Base-by-base conservation (phyloP, 768 basidiomycete genomes). In the Leucocoprinus birnbaumii region DNA sequence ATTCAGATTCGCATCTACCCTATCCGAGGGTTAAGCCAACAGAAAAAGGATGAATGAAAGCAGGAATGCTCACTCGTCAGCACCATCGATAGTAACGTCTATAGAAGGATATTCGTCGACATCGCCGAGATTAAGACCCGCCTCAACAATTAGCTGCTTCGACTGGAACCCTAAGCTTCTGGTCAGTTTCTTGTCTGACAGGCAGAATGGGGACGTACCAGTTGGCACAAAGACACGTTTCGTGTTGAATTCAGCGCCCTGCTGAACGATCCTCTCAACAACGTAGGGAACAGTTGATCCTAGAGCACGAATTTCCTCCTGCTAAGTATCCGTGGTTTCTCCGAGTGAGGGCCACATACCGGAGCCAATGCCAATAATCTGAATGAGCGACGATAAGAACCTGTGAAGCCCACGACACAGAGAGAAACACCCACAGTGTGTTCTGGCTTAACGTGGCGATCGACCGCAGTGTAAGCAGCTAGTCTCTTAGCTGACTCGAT, bases 41-140 rank as follows among this genome's bases (percentile, higher is more conserved):
- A 38, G 9, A 16, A n/a, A 14, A 38, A 10, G 38, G n/a, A 48
- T n/a, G 38, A 25, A 22, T 13, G 16, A 3, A 51, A n/a, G n/a
- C n/a, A n/a, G n/a, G 42, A 48, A 34, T 21, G 53, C 91, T 60
- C 61, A 95, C 92, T 98, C 96, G 59, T 98, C 96, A 2, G 96
- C 96, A 42, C 96, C 96, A 66, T 99, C 97, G 41, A 99, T 84
- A 1, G 95, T 98, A n/a, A 98, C 91, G 63, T 99, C 97, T 52
- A 98, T 87, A 1, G 77, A 75, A 3, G 89, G 86, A 70, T 89
- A 94, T 66, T 94, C 87, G 65, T 94, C 89, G 13, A 94, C 85
- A 64, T 97, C 95, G 31, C 94, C 95, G 3, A 97, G 80, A 27
- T 70, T 81, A 13, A 97, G 76, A 5, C 85, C 81, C 22, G 86